phyloP scores from a whole-genome alignment of 164 flowering plant genomes.

The Magnolia sinica region DNA sequence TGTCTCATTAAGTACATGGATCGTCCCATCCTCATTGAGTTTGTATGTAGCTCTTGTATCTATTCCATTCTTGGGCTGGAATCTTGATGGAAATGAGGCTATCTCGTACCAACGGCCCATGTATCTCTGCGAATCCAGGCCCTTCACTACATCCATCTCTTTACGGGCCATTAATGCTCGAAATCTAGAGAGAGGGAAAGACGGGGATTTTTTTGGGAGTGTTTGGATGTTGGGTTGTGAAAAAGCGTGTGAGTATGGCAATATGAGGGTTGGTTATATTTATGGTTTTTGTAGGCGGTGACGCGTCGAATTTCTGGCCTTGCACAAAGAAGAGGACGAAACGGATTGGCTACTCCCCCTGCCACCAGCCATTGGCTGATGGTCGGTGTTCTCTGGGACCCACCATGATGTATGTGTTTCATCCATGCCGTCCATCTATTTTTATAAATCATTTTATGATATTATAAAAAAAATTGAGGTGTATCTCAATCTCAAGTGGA shows the following conservation, averaged over 20 bases:
- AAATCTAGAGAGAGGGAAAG: not conserved
- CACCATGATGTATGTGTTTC: too few species aligned
- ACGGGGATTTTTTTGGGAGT: not conserved
- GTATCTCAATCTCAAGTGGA: too few species aligned
- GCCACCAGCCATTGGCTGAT: too few species aligned
- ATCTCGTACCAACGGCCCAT: constrained; percentile 98
- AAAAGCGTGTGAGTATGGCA: not conserved
- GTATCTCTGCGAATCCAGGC: constrained; percentile 64
- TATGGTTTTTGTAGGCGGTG: not conserved
- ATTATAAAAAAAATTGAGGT: too few species aligned
- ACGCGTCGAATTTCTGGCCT: too few species aligned
- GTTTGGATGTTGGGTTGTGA: not conserved
- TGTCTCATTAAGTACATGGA: constrained; percentile 80
- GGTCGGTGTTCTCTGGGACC: too few species aligned
- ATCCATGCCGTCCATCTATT: too few species aligned
- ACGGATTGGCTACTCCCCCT: too few species aligned
- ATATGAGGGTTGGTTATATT: not conserved
- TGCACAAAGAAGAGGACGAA: too few species aligned
- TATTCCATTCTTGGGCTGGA: constrained; percentile 66
- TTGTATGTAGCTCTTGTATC: constrained; percentile 90
- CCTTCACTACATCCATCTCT: constrained; percentile 74
- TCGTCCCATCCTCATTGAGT: constrained; percentile 66
- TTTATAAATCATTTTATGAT: too few species aligned
- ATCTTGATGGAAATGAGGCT: constrained; percentile 76
- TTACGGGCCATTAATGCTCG: constrained; percentile 13